Percentiles rank a stretch among this genome's conserved stretches.
Conservation (phyloP, 495 filamentous ascomycete genomes). For the Hypoxylon fuscum region DNA sequence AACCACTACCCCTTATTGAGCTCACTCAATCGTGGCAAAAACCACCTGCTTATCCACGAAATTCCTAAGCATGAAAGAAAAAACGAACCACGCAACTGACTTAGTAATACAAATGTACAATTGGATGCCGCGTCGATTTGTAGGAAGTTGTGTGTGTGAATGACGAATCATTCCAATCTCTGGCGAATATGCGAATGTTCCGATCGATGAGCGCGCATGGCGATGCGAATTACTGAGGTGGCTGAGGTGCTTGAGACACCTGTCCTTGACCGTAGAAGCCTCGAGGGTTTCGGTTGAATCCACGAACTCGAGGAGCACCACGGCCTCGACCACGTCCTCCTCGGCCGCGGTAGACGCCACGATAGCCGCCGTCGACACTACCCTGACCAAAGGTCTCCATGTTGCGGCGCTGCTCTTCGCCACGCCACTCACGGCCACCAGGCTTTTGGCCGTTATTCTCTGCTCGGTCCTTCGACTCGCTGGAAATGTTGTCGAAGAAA, state of each 20-base stretch:
- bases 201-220: background rate
- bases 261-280: constrained; percentile 55
- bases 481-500: constrained; percentile 98
- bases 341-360: constrained; percentile 74
- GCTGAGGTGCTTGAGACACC: constrained; percentile 43
- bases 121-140: constrained; percentile 11
- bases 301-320: constrained; percentile 64
- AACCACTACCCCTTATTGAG: constrained; percentile 31
- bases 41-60: constrained; percentile 39
- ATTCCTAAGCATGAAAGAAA: constrained; percentile 38
- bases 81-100: constrained; percentile 37
- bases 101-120: constrained; percentile 41
- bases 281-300: too few species aligned
- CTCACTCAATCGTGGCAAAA: constrained; percentile 39
- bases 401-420: constrained; percentile 93
- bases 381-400: constrained; percentile 99
- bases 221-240: constrained; percentile 40
- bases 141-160: background rate
- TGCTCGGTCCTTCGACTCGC: constrained; percentile 89
- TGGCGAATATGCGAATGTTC: background rate
- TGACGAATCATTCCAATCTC: background rate
- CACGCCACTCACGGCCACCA: constrained; percentile 90
- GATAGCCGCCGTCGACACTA: constrained; percentile 86
- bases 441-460: constrained; percentile 70
- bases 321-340: constrained; percentile 76